These are phyloP conservation scores for Camellia japonica DNA, from an alignment of 148 eudicot genomes.

Conservation along the genomic window DNA sequence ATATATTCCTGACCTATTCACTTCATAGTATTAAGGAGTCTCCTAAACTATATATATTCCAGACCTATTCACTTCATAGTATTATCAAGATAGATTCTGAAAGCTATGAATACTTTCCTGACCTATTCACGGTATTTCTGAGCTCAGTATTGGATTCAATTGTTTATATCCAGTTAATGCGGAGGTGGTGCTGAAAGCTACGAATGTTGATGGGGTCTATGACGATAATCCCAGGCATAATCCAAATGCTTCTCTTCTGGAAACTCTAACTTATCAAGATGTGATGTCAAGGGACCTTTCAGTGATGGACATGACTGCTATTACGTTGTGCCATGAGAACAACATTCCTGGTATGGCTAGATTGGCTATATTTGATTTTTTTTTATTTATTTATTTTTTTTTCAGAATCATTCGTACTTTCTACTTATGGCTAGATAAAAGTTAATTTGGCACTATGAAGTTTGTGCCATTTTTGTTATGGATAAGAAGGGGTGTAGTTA, in stretches of 20 bases:
- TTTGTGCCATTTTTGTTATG: background rate
- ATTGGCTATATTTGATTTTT: background rate
- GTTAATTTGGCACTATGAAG: background rate
- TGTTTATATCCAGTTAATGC: constrained; percentile 69
- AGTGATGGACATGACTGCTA: constrained; percentile 98
- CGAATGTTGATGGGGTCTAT: constrained; percentile 95
- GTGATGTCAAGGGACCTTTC: constrained; percentile 82
- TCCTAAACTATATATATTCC: too few relatives aligned
- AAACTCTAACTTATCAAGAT: constrained; percentile 81
- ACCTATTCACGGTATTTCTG: constrained; percentile 1
- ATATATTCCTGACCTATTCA: too few relatives aligned
- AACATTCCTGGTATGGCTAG: constrained; percentile 74
- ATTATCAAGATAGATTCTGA: background rate
- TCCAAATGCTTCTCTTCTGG: constrained; percentile 78
- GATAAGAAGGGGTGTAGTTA: background rate
- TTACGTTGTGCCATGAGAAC: constrained; percentile 96
- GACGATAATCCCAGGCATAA: constrained; percentile 73
- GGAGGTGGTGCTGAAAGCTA: constrained; percentile 91
- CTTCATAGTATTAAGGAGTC: background rate
- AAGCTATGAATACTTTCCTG: background rate
- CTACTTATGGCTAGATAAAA: background rate
- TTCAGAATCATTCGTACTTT: background rate
- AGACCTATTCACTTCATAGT: too few relatives aligned
- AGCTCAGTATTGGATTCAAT: constrained; percentile 10
- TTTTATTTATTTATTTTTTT: background rate